Evolutionary conservation across 768 basidiomycete species (phyloP).

Genomic region (Hypholoma sublateritium): DNA sequence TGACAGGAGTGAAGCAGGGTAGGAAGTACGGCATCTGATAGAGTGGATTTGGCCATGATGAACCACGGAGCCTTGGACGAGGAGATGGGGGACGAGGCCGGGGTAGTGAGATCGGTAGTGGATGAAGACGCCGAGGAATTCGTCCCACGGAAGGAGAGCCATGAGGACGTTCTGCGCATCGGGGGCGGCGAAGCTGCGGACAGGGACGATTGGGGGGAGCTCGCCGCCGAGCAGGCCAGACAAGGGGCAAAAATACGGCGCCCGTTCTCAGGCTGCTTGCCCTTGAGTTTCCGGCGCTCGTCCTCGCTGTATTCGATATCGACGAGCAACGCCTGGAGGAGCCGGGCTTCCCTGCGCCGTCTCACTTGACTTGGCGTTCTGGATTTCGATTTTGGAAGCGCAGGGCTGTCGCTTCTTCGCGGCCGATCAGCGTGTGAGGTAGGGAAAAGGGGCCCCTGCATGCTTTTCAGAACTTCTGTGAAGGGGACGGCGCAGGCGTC

Average conservation of each 20-base stretch:
- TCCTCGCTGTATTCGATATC: constrained; percentile 42
- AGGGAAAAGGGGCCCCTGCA: constrained; percentile 61
- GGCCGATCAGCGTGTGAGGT: constrained; percentile 29
- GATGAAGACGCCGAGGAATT: constrained; percentile 26
- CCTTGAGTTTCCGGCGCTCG: constrained; percentile 37
- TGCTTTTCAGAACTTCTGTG: constrained; percentile 53
- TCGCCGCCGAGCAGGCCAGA: constrained; percentile 17
- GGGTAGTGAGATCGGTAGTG: constrained; percentile 35
- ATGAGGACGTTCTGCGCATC: constrained; percentile 28
- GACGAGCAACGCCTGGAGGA: constrained; percentile 44
- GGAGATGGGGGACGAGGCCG: constrained; percentile 32
- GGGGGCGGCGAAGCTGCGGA: constrained; percentile 22
- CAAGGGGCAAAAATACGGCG: constrained; percentile 15
- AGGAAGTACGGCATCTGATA: constrained; percentile 10
- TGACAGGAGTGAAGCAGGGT: constrained; percentile 32
- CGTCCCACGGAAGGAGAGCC: constrained; percentile 26
- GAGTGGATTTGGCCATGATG: constrained; percentile 22
- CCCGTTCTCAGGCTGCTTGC: constrained; percentile 27
- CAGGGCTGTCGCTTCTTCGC: constrained; percentile 8
- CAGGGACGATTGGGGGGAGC: constrained; percentile 23
- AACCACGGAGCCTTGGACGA: constrained; percentile 28
- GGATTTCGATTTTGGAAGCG: constrained; percentile 12
- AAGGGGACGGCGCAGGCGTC: constrained; percentile 48
- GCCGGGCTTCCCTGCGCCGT: constrained; percentile 27
- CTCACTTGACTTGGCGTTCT: constrained; percentile 21